phyloP scores from a whole-genome alignment of 2,329 filamentous ascomycete genomes.

The Didymella keratinophila region DNA sequence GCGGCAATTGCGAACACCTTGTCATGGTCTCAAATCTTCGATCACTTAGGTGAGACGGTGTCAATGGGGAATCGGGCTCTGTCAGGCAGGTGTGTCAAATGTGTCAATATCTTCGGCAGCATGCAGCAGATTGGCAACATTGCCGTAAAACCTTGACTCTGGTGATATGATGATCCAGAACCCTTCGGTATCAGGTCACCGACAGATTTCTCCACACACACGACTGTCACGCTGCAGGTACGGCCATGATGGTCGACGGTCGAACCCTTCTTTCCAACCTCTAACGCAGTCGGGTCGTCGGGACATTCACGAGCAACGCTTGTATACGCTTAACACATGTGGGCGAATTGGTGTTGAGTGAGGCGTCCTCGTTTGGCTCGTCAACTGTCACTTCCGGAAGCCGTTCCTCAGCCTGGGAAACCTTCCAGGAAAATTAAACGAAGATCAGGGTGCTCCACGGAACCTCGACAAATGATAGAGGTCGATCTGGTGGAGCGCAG shows the following conservation, averaged over 20 bases:
- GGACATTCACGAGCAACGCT: slow-evolving; percentile 13
- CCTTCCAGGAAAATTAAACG: slow-evolving; percentile 37
- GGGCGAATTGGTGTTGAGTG: slow-evolving; percentile 12
- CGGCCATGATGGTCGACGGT: slow-evolving; percentile 2
- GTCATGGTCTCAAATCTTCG: slow-evolving; percentile 37
- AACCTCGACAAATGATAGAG: slow-evolving; percentile 46
- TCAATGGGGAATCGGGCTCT: slow-evolving; percentile 20
- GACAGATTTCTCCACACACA: slow-evolving; percentile 5
- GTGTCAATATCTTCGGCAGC: slow-evolving; percentile 24
- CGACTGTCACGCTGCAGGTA: slow-evolving; percentile 26
- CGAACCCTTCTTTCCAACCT: slow-evolving; percentile 8
- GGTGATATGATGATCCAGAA: slow-evolving; percentile 19
- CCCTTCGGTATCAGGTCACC: slow-evolving; percentile 15
- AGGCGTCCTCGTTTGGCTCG: slow-evolving; percentile 20
- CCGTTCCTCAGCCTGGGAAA: slow-evolving; percentile 36
- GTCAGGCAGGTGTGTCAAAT: slow-evolving; percentile 26
- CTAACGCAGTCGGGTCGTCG: slow-evolving; percentile 9
- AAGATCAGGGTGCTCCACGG: slow-evolving; percentile 47
- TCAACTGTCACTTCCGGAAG: slow-evolving; percentile 6
- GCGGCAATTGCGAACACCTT: slow-evolving; percentile 34
- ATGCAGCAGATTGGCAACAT: slow-evolving; percentile 19
- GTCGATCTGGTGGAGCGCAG: slow-evolving; percentile 43
- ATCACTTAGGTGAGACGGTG: slow-evolving; percentile 14
- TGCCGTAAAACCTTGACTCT: slow-evolving; percentile 7
- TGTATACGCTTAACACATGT: slow-evolving; percentile 12